Base-by-base conservation (phyloP, 345 rosid genomes). In the Odontarrhena argentea region DNA sequence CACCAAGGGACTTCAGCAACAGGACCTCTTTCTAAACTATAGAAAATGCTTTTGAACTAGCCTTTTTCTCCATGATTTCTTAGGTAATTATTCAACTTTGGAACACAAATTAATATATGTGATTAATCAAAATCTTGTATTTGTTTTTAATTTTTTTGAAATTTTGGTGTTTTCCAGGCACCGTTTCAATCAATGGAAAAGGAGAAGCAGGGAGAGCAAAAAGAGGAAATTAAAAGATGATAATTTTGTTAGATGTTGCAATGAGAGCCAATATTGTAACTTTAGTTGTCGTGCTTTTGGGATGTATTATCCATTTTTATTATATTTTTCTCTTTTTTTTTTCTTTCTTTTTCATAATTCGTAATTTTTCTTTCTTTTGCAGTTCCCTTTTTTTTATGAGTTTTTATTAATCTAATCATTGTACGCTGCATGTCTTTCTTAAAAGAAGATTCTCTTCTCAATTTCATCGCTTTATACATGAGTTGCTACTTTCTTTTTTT, bases 341-440 rank as follows among this genome's bases (percentile, higher is more conserved):
- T 10, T 40, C 36, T 4, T 2, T 6, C 38, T n/a, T 25, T n/a
- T 67, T 56, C 56, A 56, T 69, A 42, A 74, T 74, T 62, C 65
- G 74, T 69, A 50, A 63, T 69, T 69, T 28, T 60, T 58, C 15
- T 50, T 54, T 18, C 22, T 18, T 28, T 53, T 50, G 55, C 61
- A 63, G 60, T 66, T 58, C 59, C 65, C 6, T 5, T 32, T 32
- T 54, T 68, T 72, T 68, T 36, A 66, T 45, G 78, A 60, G 77
- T 78, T 70, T 57, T 45, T 64, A 54, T 74, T 68, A 53, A 58
- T 76, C 74, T 75, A 55, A 75, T 80, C 77, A 77, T 72, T 81
- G 83, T 85, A 82, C 71, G 74, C 78, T 76, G 73, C 79, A 76
- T 87, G 86, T 79, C 82, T 87, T 87, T 85, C 86, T 83, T 77